These are phyloP conservation scores for Chytridium lagenaria DNA, from an alignment of 371 early-diverging fungal species.

Conservation along the genomic window DNA sequence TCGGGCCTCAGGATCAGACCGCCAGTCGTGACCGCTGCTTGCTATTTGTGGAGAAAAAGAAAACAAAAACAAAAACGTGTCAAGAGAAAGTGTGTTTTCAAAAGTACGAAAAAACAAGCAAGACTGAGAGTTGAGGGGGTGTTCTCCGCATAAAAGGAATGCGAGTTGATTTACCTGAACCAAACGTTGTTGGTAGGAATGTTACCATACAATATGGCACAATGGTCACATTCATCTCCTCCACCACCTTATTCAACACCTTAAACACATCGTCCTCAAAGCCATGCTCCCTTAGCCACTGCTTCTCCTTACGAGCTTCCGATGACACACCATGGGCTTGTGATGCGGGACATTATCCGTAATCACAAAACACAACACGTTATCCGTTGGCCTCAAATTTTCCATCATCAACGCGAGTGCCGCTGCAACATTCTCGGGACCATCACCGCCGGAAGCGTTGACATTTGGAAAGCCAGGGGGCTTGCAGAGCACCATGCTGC, in stretches of 20 bases:
- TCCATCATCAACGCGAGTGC: conserved; percentile 12
- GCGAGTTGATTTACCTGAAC: conserved; percentile 3
- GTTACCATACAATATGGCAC: conserved; percentile 25
- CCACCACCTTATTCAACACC: conserved; percentile 23
- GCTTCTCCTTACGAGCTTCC: neutral
- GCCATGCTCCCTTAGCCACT: conserved; percentile 24
- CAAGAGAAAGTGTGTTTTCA: neutral
- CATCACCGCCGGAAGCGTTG: conserved; percentile 21
- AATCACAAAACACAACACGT: conserved; percentile 27
- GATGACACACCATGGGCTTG: neutral
- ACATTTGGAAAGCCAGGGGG: conserved; percentile 18
- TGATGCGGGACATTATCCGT: conserved; percentile 30
- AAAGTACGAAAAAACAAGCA: neutral
- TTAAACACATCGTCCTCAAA: conserved; percentile 21
- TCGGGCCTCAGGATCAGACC: conserved; percentile 25
- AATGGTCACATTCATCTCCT: conserved; percentile 23
- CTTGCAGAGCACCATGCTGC: neutral
- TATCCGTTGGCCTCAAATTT: conserved; percentile 9
- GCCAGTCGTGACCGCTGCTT: conserved; percentile 28
- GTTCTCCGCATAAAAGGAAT: neutral
- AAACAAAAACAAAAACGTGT: neutral
- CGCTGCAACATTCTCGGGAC: conserved; percentile 33
- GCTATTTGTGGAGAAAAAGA: conserved; percentile 3
- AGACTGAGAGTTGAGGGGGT: no score
- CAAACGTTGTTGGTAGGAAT: neutral